Conservation (phyloP, 768 basidiomycete species). For the Paxillus involutus region DNA sequence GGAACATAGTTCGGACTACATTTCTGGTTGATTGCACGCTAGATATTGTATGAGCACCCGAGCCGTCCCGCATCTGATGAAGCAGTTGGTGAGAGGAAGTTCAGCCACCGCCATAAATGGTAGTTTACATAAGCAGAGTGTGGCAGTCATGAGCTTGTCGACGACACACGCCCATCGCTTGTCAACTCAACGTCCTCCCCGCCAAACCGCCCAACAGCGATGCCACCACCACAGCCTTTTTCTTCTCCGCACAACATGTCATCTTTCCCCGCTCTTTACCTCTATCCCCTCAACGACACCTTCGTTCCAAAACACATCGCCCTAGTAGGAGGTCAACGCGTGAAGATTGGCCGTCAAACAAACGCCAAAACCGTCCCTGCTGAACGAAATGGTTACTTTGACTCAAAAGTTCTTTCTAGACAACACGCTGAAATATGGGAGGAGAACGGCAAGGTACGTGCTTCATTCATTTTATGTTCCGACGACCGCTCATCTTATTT, state of each 20-base stretch:
- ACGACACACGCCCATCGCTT: conserved; percentile 6
- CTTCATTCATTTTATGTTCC: neutral
- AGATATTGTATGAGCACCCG: neutral
- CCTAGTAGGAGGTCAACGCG: conserved; percentile 61
- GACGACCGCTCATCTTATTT: conserved; percentile 10
- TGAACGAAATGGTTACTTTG: conserved; percentile 95
- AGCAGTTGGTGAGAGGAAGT: neutral
- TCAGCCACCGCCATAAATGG: neutral
- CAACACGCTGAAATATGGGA: conserved; percentile 99
- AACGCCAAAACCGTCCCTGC: conserved; percentile 92
- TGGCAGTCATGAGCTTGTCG: neutral
- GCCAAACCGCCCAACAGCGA: conserved; percentile 20
- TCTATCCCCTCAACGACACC: conserved; percentile 93
- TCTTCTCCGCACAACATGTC: conserved; percentile 28
- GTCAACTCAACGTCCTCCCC: conserved; percentile 15
- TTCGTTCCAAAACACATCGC: conserved; percentile 94
- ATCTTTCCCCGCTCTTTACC: conserved; percentile 49
- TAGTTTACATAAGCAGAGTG: conserved; percentile 5
- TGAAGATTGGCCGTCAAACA: conserved; percentile 94
- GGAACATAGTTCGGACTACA: neutral
- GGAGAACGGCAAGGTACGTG: conserved; percentile 76
- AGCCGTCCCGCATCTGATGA: too few species aligned
- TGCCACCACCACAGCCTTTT: conserved; percentile 33
- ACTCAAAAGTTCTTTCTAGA: conserved; percentile 90
- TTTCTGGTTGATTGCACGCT: neutral